phyloP scores from a whole-genome alignment of 352 stramenopile genomes.

The Phytophthora rubi region DNA sequence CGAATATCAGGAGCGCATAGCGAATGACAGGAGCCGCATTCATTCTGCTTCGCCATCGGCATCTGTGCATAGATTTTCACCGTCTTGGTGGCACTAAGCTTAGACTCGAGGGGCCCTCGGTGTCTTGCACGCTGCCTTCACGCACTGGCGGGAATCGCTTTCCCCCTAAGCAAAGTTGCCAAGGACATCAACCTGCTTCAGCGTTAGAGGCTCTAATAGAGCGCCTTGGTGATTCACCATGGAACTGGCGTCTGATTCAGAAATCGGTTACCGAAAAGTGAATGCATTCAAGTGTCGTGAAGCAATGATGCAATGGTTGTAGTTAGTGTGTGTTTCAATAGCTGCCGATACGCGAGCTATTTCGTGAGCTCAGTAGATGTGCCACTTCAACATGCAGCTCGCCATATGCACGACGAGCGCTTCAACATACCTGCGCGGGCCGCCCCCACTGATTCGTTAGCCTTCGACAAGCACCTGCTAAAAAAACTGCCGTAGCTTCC shows the following conservation, averaged over 20 bases:
- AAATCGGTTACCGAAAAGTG: background rate
- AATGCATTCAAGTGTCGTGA: background rate
- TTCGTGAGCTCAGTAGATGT: background rate
- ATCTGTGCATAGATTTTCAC: constrained; percentile 13
- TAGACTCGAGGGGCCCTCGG: background rate
- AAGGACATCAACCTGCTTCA: background rate
- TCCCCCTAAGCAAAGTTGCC: background rate
- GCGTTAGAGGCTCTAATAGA: no score
- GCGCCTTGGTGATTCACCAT: background rate
- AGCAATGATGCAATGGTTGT: background rate
- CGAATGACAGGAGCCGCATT: constrained; percentile 11
- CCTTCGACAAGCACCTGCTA: background rate
- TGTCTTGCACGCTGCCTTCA: background rate
- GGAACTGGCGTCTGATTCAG: background rate
- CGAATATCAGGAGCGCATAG: constrained; percentile 1
- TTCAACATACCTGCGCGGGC: background rate
- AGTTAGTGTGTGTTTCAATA: background rate
- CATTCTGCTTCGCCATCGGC: constrained; percentile 22
- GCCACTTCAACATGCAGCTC: background rate
- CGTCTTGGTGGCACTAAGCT: no score
- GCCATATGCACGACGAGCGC: background rate
- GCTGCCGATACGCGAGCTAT: no score
- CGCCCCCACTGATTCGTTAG: no score
- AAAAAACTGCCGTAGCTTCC: background rate
- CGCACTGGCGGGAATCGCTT: background rate